These are phyloP conservation scores for Didymella glomerata DNA, from an alignment of 2,329 filamentous ascomycete genomes.

Conservation along the genomic window DNA sequence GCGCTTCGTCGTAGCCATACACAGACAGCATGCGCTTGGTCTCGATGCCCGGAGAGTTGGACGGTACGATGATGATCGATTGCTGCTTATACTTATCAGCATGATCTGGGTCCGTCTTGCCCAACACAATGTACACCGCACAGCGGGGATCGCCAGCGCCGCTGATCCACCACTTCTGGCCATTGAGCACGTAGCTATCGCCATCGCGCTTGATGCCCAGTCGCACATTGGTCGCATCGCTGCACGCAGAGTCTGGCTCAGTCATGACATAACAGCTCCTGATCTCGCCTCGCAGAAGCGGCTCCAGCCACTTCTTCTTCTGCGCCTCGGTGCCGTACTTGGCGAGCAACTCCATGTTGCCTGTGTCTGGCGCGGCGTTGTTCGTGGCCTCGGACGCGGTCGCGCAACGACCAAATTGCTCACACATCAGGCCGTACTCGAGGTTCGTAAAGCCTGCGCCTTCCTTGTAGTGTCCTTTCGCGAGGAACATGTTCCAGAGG, in stretches of 20 bases:
- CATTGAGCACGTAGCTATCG: constrained; percentile 87
- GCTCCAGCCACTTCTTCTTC: constrained; percentile 81
- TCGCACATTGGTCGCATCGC: constrained; percentile 89
- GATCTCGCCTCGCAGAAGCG: constrained; percentile 82
- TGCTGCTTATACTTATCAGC: constrained; percentile 83
- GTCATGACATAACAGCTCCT: constrained; percentile 92
- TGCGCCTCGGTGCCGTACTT: constrained; percentile 86
- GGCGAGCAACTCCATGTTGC: constrained; percentile 92
- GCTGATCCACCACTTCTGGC: constrained; percentile 98
- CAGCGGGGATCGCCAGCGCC: constrained; percentile 91
- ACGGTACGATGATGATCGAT: constrained; percentile 86
- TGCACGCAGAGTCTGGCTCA: constrained; percentile 82
- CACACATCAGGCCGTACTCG: constrained; percentile 94
- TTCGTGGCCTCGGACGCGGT: constrained; percentile 76
- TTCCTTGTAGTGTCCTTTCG: constrained; percentile 90
- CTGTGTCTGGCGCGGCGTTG: constrained; percentile 78
- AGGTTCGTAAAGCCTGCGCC: constrained; percentile 82
- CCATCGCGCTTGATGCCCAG: constrained; percentile 81
- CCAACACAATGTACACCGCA: constrained; percentile 93
- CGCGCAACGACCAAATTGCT: constrained; percentile 84
- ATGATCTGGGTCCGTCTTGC: constrained; percentile 80
- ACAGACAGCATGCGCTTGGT: constrained; percentile 90
- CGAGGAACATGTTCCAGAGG: constrained; percentile 96
- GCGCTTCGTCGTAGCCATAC: constrained; percentile 96
- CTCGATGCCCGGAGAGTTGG: constrained; percentile 79